Percentiles rank a stretch among this genome's conserved stretches.
phyloP scores from a whole-genome alignment of 768 basidiomycete species.

The Boletus patriciae region DNA sequence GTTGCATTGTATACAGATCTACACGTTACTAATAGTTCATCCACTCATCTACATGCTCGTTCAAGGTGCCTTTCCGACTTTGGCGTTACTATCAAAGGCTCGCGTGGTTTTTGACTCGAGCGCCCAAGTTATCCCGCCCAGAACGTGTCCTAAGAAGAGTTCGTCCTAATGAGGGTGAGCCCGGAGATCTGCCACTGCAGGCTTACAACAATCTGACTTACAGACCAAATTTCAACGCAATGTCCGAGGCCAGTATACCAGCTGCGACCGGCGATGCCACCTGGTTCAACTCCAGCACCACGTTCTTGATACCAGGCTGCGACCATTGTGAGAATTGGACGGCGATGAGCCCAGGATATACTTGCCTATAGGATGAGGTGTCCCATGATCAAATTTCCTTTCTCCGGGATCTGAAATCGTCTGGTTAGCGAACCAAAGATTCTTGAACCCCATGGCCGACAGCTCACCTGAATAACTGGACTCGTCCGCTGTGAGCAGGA shows the following conservation, averaged over 20 bases:
- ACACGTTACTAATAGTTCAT: conserved; percentile 22
- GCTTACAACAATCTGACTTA: conserved; percentile 28
- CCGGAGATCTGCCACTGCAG: neutral
- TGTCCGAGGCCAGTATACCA: conserved; percentile 87
- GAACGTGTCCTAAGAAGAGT: conserved; percentile 68
- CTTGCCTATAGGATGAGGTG: conserved; percentile 75
- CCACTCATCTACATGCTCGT: conserved; percentile 1
- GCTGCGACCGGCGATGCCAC: conserved; percentile 62
- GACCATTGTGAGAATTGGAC: conserved; percentile 1
- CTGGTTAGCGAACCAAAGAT: neutral
- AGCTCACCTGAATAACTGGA: conserved; percentile 55
- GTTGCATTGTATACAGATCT: conserved; percentile 30
- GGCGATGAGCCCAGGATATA: neutral
- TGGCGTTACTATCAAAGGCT: conserved; percentile 58
- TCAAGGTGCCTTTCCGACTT: conserved; percentile 52
- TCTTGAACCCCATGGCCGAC: neutral
- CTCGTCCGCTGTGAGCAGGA: conserved; percentile 67
- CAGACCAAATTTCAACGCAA: conserved; percentile 74
- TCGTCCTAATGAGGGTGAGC: conserved; percentile 47
- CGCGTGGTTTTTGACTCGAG: conserved; percentile 68
- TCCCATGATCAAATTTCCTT: conserved; percentile 61
- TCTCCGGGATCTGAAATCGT: conserved; percentile 23
- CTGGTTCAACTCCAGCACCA: conserved; percentile 60
- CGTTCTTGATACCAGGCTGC: conserved; percentile 83
- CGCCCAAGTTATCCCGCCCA: conserved; percentile 74